Conservation (phyloP, 306 rosid species). For the Glycine soja region DNA sequence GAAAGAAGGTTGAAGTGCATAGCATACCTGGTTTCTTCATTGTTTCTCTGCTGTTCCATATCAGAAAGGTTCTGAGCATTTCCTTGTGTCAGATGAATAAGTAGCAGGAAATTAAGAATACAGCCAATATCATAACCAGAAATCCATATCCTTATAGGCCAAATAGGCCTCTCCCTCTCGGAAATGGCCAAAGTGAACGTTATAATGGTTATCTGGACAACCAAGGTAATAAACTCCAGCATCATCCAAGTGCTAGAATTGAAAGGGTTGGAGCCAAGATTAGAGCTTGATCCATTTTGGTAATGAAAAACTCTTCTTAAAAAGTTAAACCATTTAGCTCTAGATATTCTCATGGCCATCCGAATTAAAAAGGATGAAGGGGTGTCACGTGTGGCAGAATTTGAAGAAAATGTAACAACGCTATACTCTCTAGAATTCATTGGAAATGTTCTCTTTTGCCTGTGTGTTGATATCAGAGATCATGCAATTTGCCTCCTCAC, state of each 20-base stretch:
- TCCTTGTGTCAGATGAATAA: conserved; percentile 58
- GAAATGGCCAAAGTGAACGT: conserved; percentile 70
- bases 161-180: conserved; percentile 79
- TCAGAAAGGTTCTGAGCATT: conserved; percentile 69
- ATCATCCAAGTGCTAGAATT: conserved; percentile 88
- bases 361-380: conserved; percentile 58
- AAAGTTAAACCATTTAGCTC: conserved; percentile 93
- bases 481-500: too few relatives aligned
- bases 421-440: too few relatives aligned
- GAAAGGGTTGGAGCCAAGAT: conserved; percentile 89
- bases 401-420: too few relatives aligned
- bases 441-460: too few relatives aligned
- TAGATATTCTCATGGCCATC: conserved; percentile 83
- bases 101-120: conserved; percentile 74
- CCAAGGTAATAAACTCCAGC: conserved; percentile 71
- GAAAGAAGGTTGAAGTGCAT: conserved; percentile 40
- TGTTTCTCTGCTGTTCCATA: conserved; percentile 73
- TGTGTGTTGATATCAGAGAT: too few relatives aligned
- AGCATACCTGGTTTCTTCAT: conserved; percentile 82
- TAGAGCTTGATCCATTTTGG: conserved; percentile 88
- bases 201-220: conserved; percentile 68
- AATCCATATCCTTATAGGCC: conserved; percentile 98
- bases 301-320: conserved; percentile 94
- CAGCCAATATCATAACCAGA: conserved; percentile 87
- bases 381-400: conserved; percentile 35